phyloP scores from a whole-genome alignment of 148 eudicot species.

The Vaccinium darrowii region DNA sequence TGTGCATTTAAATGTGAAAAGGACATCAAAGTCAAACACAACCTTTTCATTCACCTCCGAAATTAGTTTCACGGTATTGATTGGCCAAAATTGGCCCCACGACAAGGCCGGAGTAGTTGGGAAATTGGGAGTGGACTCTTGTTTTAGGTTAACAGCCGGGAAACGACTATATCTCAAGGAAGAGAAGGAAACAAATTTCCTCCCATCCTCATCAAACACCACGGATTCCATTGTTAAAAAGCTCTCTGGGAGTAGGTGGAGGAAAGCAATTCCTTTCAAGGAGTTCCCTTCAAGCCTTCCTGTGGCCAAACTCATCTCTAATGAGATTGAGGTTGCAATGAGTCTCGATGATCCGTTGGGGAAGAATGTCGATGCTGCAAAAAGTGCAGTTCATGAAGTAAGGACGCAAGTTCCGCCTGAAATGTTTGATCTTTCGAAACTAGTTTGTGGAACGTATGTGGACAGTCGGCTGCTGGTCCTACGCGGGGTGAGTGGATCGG shows the following conservation, averaged over 20 bases:
- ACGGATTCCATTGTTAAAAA: constrained; percentile 43
- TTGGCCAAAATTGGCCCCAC: constrained; percentile 73
- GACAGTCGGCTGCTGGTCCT: constrained; percentile 80
- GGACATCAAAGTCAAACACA: constrained; percentile 33
- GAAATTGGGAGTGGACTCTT: constrained; percentile 40
- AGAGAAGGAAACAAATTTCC: constrained; percentile 33
- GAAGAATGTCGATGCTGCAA: constrained; percentile 44
- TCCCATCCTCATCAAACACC: constrained; percentile 23
- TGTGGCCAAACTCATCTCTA: constrained; percentile 60
- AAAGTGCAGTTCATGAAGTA: constrained; percentile 55
- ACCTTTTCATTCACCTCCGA: constrained; percentile 59
- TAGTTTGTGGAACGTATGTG: constrained; percentile 88
- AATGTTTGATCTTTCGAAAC: constrained; percentile 79
- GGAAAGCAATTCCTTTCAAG: constrained; percentile 61
- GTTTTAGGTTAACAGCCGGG: constrained; percentile 66
- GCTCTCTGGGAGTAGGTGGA: constrained; percentile 69
- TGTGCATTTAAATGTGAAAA: constrained; percentile 47
- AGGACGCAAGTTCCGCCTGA: constrained; percentile 82
- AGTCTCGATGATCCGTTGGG: constrained; percentile 49
- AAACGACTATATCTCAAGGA: constrained; percentile 68
- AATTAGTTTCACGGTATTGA: constrained; percentile 52
- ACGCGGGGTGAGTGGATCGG: constrained; percentile 82
- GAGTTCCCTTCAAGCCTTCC: constrained; percentile 92
- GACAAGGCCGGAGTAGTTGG: constrained; percentile 70
- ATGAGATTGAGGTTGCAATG: constrained; percentile 59